These are phyloP conservation scores for Linum lewisii DNA, from an alignment of 345 rosid species.

Conservation along the genomic window DNA sequence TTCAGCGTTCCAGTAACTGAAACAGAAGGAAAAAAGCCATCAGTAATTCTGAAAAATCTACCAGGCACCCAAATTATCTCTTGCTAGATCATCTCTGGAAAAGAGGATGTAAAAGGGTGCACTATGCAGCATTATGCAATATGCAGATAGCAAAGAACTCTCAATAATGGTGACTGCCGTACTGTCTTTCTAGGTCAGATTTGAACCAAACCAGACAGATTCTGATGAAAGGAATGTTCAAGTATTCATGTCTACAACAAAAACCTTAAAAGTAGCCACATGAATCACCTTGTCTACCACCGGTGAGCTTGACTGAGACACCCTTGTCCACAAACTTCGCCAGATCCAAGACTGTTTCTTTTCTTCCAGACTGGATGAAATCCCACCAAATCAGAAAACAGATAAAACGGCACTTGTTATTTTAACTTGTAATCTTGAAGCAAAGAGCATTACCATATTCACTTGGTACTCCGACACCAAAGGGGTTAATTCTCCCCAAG, in stretches of 20 bases:
- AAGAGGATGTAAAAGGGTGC: background rate
- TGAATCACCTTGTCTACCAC: slow-evolving; percentile 83
- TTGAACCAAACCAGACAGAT: too few species aligned
- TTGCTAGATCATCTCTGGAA: background rate
- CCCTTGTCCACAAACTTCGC: slow-evolving; percentile 98
- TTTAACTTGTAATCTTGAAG: background rate
- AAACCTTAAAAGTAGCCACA: background rate
- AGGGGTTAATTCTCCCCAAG: too few species aligned
- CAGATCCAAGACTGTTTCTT: slow-evolving; percentile 92
- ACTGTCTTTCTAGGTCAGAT: background rate
- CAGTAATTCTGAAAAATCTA: background rate
- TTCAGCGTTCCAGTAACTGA: slow-evolving; percentile 90
- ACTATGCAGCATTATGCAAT: background rate
- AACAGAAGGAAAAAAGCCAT: slow-evolving; percentile 3
- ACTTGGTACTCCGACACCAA: too few species aligned
- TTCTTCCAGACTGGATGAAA: slow-evolving; percentile 65
- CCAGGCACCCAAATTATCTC: background rate
- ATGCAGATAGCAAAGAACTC: too few species aligned
- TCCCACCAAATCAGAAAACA: background rate
- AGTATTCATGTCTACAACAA: background rate
- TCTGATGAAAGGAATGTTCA: too few species aligned
- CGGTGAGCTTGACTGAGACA: slow-evolving; percentile 93
- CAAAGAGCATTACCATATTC: background rate
- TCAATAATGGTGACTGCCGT: background rate
- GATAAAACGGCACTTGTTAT: background rate